These are phyloP conservation scores for Pseudocercospora ulei DNA, from an alignment of 2,329 filamentous ascomycete genomes.

Conservation along the genomic window DNA sequence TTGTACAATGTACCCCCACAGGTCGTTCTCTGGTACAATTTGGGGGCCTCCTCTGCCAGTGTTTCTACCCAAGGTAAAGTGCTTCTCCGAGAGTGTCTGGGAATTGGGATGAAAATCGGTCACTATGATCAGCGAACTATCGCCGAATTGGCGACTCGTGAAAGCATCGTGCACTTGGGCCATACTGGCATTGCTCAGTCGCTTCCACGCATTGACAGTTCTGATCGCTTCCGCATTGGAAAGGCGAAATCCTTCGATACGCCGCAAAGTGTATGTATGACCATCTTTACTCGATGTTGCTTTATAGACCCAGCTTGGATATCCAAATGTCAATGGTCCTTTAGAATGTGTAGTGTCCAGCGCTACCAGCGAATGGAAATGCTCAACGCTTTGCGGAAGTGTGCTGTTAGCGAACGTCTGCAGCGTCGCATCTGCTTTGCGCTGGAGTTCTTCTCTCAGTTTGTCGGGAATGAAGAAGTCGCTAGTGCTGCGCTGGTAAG, in stretches of 20 bases:
- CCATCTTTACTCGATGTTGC: conserved; percentile 82
- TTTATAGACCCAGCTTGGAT: conserved; percentile 91
- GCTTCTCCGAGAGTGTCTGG: conserved; percentile 77
- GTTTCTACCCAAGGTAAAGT: conserved; percentile 44
- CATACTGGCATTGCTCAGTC: conserved; percentile 68
- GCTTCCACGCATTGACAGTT: conserved; percentile 79
- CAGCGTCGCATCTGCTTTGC: conserved; percentile 72
- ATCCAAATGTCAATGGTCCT: conserved; percentile 70
- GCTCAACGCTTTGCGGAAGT: conserved; percentile 64
- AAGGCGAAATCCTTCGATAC: conserved; percentile 79
- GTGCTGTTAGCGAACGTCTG: conserved; percentile 68
- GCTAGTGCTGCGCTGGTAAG: conserved; percentile 76
- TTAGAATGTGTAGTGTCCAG: conserved; percentile 74
- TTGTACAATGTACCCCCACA: conserved; percentile 91
- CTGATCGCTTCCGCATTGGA: conserved; percentile 83
- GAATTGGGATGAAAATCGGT: conserved; percentile 88
- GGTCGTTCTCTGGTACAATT: conserved; percentile 51
- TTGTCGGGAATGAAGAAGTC: conserved; percentile 89
- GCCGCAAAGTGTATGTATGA: conserved; percentile 72
- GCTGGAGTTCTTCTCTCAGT: conserved; percentile 76
- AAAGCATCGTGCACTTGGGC: conserved; percentile 87
- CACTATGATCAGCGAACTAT: conserved; percentile 88
- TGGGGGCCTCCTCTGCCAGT: conserved; percentile 20
- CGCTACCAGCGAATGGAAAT: conserved; percentile 86
- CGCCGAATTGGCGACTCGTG: conserved; percentile 83